These are phyloP conservation scores for Leccinum variicolor DNA, from an alignment of 768 basidiomycete species.

Conservation along the genomic window DNA sequence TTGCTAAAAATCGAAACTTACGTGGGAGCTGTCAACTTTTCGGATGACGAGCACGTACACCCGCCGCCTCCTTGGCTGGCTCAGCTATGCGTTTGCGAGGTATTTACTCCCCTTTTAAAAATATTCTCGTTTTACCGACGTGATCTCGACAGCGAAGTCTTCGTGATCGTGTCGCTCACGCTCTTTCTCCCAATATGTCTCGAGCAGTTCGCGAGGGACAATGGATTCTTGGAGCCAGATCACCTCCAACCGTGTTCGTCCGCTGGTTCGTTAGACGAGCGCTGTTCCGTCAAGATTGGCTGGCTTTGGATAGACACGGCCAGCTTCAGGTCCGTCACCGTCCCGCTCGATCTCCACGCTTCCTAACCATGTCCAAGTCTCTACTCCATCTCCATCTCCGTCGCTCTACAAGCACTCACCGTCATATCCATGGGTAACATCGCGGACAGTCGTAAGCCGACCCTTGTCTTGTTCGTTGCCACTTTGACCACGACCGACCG, in stretches of 20 bases:
- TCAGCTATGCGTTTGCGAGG: constrained; percentile 86
- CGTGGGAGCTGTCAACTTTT: not conserved
- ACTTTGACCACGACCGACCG: not conserved
- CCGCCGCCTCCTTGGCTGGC: constrained; percentile 63
- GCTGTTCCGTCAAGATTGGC: constrained; percentile 79
- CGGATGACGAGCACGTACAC: constrained; percentile 3
- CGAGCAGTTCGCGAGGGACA: constrained; percentile 87
- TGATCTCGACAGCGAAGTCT: constrained; percentile 58
- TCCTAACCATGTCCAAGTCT: constrained; percentile 45
- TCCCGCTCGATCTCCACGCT: not conserved
- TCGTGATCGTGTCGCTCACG: constrained; percentile 77
- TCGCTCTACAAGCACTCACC: constrained; percentile 86
- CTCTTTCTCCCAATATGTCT: constrained; percentile 81
- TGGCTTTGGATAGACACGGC: constrained; percentile 90
- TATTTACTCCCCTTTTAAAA: constrained; percentile 14
- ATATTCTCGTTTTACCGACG: not conserved
- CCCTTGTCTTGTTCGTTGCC: not conserved
- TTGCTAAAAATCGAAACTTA: not conserved
- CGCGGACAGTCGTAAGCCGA: constrained; percentile 78
- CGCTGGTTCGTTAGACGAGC: constrained; percentile 30
- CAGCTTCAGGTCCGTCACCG: constrained; percentile 71
- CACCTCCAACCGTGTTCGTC: constrained; percentile 54
- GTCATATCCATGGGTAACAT: constrained; percentile 93
- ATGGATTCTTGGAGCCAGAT: constrained; percentile 76
- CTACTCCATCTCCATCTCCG: constrained; percentile 84